Evolutionary conservation across 768 basidiomycete species (phyloP), one percentile per base, ranked within the genome.

Genomic region (Amanita fuliginea): DNA sequence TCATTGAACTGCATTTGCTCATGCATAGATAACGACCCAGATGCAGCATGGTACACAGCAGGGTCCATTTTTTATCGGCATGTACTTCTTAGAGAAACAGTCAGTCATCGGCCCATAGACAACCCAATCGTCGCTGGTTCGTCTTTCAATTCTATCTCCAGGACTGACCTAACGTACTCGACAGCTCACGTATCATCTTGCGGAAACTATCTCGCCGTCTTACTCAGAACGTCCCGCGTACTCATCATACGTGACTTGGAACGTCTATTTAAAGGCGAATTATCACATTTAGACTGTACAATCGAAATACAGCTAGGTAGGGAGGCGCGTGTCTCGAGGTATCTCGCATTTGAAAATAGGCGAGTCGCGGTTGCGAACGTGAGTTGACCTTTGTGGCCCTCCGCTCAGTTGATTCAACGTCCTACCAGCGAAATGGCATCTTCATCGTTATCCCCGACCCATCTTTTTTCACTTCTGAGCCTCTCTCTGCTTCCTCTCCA

Each of bases 361-460:
- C 60, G 72, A 48, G 62, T 78, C 1, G 72, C 66, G 3, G 65
- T 74, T 16, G 76, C 70, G 26, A 78, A 74, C 14, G 79, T 78
- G 43, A 13, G 69, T 62, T 13, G 36, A 24, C 24, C 37, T 50
- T 50, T 35, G 19, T 58, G 37, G 43, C 5, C 19, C 30, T 42
- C 45, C 4, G 10, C 30, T 30, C 3, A 30, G 3, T 33, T 16
- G 34, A 41, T 40, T 40, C 42, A 42, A 16, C 33, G 4, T n/a
- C 14, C 10, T 60, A 24, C 50, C 54, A 68, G 52, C 59, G 57
- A 18, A 63, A 60, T 16, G 67, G 64, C 2, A 61, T 63, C 19
- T 70, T 57, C 55, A 57, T 66, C 56, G 57, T 62, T 49, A 57
- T 55, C 35, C 69, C 61, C 5, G 57, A 58, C 44, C 60, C 42